Evolutionary conservation across 2,329 filamentous ascomycete genomes (phyloP).

Genomic region (Fusarium sp.): DNA sequence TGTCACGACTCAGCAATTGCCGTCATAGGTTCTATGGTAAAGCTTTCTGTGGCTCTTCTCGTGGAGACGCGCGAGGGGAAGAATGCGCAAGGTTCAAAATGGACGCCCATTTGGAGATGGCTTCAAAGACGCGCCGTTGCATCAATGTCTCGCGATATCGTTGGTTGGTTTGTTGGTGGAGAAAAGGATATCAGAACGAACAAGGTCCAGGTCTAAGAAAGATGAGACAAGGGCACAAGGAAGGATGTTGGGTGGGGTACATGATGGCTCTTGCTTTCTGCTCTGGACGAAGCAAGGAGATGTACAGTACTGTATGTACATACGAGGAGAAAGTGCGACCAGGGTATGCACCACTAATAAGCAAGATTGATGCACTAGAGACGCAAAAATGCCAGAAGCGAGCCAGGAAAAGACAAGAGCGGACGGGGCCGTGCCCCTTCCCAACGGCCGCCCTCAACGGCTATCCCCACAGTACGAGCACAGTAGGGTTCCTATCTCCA

Average conservation of each 20-base stretch:
- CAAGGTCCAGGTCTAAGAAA: slow-evolving; percentile 32
- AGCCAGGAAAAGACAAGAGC: slow-evolving; percentile 44
- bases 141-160: slow-evolving; percentile 43
- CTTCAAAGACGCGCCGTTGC: slow-evolving; percentile 42
- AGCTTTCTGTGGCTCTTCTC: slow-evolving; percentile 17
- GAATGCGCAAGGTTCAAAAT: slow-evolving; percentile 24
- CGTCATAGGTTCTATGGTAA: slow-evolving; percentile 7
- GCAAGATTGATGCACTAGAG: slow-evolving; percentile 31
- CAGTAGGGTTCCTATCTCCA: slow-evolving; percentile 15
- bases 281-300: slow-evolving; percentile 36
- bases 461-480: slow-evolving; percentile 39
- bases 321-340: slow-evolving; percentile 24
- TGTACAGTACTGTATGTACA: not conserved
- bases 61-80: slow-evolving; percentile 28
- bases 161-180: slow-evolving; percentile 45
- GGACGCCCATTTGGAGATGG: slow-evolving; percentile 43
- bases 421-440: slow-evolving; percentile 47
- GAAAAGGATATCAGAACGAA: slow-evolving; percentile 34
- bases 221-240: slow-evolving; percentile 43
- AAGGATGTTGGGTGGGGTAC: slow-evolving; percentile 15
- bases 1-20: slow-evolving; percentile 33
- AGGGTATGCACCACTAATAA: slow-evolving; percentile 28
- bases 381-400: slow-evolving; percentile 33
- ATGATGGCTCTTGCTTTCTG: slow-evolving; percentile 13
- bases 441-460: slow-evolving; percentile 48